These are phyloP conservation scores for Rhodotorula diobovata DNA, from an alignment of 768 basidiomycete species.

Conservation along the genomic window DNA sequence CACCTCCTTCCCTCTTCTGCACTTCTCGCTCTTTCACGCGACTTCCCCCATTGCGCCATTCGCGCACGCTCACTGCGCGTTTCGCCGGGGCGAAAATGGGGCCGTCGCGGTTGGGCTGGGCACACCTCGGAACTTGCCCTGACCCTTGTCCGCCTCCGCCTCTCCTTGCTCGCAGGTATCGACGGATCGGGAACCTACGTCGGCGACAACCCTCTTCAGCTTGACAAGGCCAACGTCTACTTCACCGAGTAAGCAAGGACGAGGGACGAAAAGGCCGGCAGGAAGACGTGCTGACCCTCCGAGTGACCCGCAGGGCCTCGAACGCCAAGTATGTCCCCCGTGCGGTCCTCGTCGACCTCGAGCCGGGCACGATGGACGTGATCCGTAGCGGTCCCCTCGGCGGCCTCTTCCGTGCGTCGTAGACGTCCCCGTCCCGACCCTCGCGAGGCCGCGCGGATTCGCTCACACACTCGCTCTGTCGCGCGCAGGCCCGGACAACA, in stretches of 20 bases:
- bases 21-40: no score
- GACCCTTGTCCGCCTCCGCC: no score
- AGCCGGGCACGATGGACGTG: slow-evolving; percentile 67
- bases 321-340: slow-evolving; percentile 96
- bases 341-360: slow-evolving; percentile 93
- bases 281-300: neutral
- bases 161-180: slow-evolving; percentile 9
- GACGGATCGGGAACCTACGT: slow-evolving; percentile 57
- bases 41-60: no score
- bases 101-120: no score
- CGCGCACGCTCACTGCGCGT: no score
- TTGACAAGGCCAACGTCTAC: slow-evolving; percentile 96
- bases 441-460: neutral
- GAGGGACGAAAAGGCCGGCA: no score
- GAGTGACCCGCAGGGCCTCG: slow-evolving; percentile 63
- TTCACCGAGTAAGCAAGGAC: slow-evolving; percentile 90
- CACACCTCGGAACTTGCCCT: no score
- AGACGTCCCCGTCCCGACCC: neutral
- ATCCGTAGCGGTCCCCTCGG: slow-evolving; percentile 53
- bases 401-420: slow-evolving; percentile 69
- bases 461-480: no score
- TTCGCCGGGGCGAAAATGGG: no score
- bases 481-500: slow-evolving; percentile 37
- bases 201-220: slow-evolving; percentile 88
- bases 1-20: no score